Evolutionary conservation across 2,329 filamentous ascomycete species (phyloP).

Genomic region (Claviceps pazoutovae): DNA sequence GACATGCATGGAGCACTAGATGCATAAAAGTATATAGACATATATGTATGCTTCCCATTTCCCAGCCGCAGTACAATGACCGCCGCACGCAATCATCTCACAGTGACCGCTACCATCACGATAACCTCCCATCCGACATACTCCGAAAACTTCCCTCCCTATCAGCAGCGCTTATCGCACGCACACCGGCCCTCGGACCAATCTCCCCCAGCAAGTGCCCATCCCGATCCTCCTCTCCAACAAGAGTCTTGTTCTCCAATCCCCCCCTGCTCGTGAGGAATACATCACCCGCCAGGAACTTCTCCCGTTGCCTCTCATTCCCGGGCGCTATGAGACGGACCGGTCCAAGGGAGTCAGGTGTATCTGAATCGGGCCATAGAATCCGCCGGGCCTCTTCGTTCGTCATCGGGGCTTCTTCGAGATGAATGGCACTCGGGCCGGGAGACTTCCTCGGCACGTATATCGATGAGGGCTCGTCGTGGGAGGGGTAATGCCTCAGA

Average conservation of each 20-base stretch:
- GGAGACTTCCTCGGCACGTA: conserved; percentile 1
- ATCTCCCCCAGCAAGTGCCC: conserved; percentile 22
- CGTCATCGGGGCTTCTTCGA: conserved; percentile 22
- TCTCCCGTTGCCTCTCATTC: conserved; percentile 22
- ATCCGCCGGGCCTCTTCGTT: conserved; percentile 26
- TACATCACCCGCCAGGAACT: conserved; percentile 24
- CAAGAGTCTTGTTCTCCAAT: conserved; percentile 26
- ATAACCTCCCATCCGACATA: neutral
- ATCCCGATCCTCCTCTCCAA: conserved; percentile 18
- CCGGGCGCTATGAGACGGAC: conserved; percentile 5
- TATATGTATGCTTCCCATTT: too few species aligned
- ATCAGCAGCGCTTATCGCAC: conserved; percentile 10
- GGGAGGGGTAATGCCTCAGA: conserved; percentile 3
- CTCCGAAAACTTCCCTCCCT: neutral
- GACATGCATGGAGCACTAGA: too few species aligned
- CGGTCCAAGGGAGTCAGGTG: conserved; percentile 5
- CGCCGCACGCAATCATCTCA: too few species aligned
- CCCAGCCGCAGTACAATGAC: too few species aligned
- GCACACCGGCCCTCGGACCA: conserved; percentile 14
- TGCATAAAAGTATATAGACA: too few species aligned
- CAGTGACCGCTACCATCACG: too few species aligned
- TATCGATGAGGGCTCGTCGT: conserved; percentile 3
- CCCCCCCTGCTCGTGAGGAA: conserved; percentile 12
- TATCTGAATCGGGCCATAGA: conserved; percentile 22
- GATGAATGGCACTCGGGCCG: neutral